Conservation (phyloP, 257 asterid genomes). For the Solanum acaule region DNA sequence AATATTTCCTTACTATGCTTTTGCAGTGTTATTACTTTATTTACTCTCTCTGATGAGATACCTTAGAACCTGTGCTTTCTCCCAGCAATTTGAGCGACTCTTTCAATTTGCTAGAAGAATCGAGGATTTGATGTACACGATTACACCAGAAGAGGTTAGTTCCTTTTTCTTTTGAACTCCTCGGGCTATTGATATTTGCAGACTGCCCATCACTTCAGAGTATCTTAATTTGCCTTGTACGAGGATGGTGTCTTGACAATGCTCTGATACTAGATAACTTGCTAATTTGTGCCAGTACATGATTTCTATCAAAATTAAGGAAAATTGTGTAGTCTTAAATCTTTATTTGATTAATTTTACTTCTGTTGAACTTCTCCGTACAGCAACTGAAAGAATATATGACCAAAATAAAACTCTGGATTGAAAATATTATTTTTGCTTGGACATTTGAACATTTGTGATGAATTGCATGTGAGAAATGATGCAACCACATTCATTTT, state of each 20-base stretch:
- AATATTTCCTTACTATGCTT: neutral
- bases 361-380: neutral
- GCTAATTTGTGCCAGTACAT: neutral
- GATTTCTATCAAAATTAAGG: neutral
- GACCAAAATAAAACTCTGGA: neutral
- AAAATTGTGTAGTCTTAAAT: neutral
- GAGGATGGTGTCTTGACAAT: neutral
- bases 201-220: neutral
- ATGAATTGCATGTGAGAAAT: neutral
- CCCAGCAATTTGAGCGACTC: constrained; percentile 92
- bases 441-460: neutral
- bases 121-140: constrained; percentile 69
- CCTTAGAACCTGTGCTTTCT: neutral
- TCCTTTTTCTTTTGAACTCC: constrained; percentile 1
- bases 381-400: neutral
- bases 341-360: neutral
- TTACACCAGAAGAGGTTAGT: constrained; percentile 86
- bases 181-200: neutral
- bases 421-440: neutral
- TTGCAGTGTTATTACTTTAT: neutral
- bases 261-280: neutral
- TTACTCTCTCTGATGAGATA: neutral
- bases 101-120: constrained; percentile 91
- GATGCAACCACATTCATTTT: neutral
- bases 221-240: neutral